Conservation (phyloP, 2,329 filamentous ascomycete species). For the Cadophora luteo-olivacea region DNA sequence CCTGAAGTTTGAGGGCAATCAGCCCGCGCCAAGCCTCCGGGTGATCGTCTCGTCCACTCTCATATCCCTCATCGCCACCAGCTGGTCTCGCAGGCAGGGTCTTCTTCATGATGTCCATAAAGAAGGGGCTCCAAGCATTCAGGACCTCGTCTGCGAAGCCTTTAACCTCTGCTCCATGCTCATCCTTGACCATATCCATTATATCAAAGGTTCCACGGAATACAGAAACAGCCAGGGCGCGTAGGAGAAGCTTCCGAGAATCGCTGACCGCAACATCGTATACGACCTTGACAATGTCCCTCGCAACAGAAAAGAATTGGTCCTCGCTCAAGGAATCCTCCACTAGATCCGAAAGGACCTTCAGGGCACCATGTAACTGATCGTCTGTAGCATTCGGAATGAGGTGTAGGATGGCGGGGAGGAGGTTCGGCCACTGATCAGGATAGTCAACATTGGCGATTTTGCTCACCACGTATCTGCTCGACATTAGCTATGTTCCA, state of each 20-base stretch:
- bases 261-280: slow-evolving; percentile 83
- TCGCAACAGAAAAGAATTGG: slow-evolving; percentile 90
- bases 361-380: slow-evolving; percentile 87
- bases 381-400: slow-evolving; percentile 78
- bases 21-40: slow-evolving; percentile 79
- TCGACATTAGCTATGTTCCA: slow-evolving; percentile 21
- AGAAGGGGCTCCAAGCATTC: slow-evolving; percentile 86
- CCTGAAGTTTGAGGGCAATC: slow-evolving; percentile 88
- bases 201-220: slow-evolving; percentile 94
- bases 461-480: slow-evolving; percentile 81
- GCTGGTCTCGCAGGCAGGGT: slow-evolving; percentile 68
- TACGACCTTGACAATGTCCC: slow-evolving; percentile 82
- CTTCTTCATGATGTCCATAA: slow-evolving; percentile 78
- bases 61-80: slow-evolving; percentile 61
- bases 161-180: slow-evolving; percentile 86
- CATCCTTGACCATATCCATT: slow-evolving; percentile 95
- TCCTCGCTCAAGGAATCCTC: slow-evolving; percentile 93
- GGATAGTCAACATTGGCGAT: slow-evolving; percentile 94
- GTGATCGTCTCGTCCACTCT: slow-evolving; percentile 56
- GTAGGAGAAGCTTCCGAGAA: slow-evolving; percentile 74
- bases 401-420: slow-evolving; percentile 79
- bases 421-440: slow-evolving; percentile 89
- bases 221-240: slow-evolving; percentile 86
- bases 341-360: slow-evolving; percentile 86
- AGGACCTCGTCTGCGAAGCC: slow-evolving; percentile 88